A percentile compares a stretch with the other conserved stretches of the same genome.
Conservation (phyloP, 2,329 filamentous ascomycete genomes). For the Alternaria consortialis region DNA sequence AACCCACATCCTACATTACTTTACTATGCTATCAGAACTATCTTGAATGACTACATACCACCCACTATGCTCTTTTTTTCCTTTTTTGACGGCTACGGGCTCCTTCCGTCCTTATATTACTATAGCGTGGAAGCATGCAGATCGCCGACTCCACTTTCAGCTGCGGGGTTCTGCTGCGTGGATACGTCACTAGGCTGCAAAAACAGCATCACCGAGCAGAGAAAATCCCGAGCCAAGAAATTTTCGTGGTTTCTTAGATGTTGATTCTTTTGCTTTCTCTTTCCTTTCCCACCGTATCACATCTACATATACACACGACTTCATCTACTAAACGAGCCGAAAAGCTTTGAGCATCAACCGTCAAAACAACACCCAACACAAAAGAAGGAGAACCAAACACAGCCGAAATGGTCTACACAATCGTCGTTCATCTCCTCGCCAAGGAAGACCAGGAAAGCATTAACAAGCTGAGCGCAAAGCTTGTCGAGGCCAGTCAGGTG, state of each 20-base stretch:
- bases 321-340: not conserved
- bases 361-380: not conserved
- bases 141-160: slow-evolving; percentile 11
- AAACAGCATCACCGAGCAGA: slow-evolving; percentile 8
- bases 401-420: slow-evolving; percentile 70
- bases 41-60: not conserved
- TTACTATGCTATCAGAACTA: not conserved
- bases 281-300: not conserved
- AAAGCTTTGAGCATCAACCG: not conserved
- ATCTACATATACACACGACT: not conserved
- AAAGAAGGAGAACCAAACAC: not conserved
- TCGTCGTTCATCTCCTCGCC: slow-evolving; percentile 74
- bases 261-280: not conserved
- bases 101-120: not conserved
- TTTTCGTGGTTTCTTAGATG: not conserved
- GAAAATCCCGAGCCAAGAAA: not conserved
- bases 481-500: slow-evolving; percentile 76
- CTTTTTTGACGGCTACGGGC: not conserved
- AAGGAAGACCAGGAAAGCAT: slow-evolving; percentile 72
- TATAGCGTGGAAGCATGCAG: slow-evolving; percentile 3
- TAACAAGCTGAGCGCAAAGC: slow-evolving; percentile 73
- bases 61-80: not conserved
- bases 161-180: slow-evolving; percentile 12
- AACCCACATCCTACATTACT: not conserved
- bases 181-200: slow-evolving; percentile 15